Evolutionary conservation across 2,329 filamentous ascomycete species (phyloP), one percentile per base, ranked within the genome.

Genomic region (Trichoderma sp.): DNA sequence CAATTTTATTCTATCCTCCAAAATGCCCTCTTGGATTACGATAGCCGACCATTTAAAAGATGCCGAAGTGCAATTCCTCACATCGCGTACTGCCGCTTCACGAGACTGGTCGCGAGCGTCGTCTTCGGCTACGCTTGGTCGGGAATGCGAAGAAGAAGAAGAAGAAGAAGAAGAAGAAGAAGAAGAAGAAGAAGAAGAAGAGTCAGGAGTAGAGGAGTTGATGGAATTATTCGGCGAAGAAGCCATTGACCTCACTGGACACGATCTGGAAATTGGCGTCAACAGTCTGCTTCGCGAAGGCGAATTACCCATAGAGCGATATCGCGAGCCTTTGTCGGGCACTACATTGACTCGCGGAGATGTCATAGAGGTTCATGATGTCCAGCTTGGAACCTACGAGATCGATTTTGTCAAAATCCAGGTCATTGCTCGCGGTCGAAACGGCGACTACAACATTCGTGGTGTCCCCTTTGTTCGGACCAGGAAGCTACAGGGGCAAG

Each of bases 361-460:
- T 3, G 74, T 79, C 5, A 68, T 81, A 14, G 73, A 80, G 49
- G 69, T 81, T 2, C 39, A 63, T 7, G 28, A 72, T 14, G 73
- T 73, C 8, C 32, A 49, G 1, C 43, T 76, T 6, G 76, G 75
- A 5, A 63, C 69, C 1, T 75, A 75, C 46, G 63, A 70, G 1
- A 73, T 82, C 5, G 56, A 78, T 2, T 81, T 80, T 66, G 76
- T 86, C 32, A 73, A 81, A 69, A 82, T 87, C 74, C 79, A 80
- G 56, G 70, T 73, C 1, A 82, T 87, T 49, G 76, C 83, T 24
- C 72, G 79, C 30, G 60, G 75, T 34, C 52, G 37, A 0, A 63
- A 64, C 0, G 74, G 76, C 0, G 65, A 74, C 0, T 63, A 75
- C n/a, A 73, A 72, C 1, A 70, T 84, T 8, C 78, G 81, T 1